phyloP scores from a whole-genome alignment of 176 grass and related monocot genomes.

The Rhynchospora pubera region DNA sequence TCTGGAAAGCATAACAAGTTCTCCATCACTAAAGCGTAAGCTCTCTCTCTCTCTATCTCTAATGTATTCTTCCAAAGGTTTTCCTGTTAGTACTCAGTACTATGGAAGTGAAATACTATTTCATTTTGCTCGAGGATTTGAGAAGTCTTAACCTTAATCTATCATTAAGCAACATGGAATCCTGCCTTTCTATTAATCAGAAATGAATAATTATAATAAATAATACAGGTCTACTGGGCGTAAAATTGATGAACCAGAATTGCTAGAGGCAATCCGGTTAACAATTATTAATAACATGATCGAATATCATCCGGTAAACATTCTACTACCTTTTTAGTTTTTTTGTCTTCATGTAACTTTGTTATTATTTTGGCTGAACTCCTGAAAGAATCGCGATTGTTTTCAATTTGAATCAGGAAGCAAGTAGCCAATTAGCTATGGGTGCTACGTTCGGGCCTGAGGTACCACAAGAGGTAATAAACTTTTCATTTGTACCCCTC shows the following conservation, averaged over 20 bases:
- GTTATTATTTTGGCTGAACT: neutral
- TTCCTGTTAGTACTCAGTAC: neutral
- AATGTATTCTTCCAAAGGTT: neutral
- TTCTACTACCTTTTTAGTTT: constrained; percentile 17
- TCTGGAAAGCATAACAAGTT: constrained; percentile 91
- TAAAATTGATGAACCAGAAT: constrained; percentile 89
- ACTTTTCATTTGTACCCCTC: neutral
- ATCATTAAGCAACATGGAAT: constrained; percentile 14
- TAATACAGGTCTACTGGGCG: constrained; percentile 84
- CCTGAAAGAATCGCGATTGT: constrained; percentile 13
- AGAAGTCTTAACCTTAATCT: constrained; percentile 23
- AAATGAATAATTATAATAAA: constrained; percentile 39
- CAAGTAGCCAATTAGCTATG: constrained; percentile 92
- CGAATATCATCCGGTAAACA: constrained; percentile 84
- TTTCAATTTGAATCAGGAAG: constrained; percentile 49
- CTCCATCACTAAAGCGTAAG: constrained; percentile 74
- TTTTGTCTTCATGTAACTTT: constrained; percentile 3
- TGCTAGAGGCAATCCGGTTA: constrained; percentile 85
- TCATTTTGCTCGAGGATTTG: constrained; percentile 32
- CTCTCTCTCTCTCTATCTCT: constrained; percentile 20
- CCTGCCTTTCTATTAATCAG: neutral
- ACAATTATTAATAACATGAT: constrained; percentile 97
- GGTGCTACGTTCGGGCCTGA: constrained; percentile 90
- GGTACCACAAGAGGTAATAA: constrained; percentile 50
- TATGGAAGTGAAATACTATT: neutral